Conservation (phyloP, 352 stramenopile species). For the Pilasporangium apinafurcum region DNA sequence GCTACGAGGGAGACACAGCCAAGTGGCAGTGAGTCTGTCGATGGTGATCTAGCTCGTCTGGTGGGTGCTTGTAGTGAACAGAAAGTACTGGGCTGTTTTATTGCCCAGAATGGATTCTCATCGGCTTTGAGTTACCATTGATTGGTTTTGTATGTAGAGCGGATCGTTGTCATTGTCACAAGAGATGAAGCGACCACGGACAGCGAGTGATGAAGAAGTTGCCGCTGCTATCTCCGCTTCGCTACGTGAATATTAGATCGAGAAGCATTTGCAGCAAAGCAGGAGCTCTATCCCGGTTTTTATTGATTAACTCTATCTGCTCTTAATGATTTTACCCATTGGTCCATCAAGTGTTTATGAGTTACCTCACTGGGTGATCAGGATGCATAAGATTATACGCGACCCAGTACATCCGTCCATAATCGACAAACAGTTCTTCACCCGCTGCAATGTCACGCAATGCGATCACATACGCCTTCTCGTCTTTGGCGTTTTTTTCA, state of each 20-base stretch:
- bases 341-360: neutral
- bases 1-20: constrained; percentile 26
- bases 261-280: neutral
- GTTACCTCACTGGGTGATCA: constrained; percentile 41
- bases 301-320: too few relatives aligned
- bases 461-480: constrained; percentile 51
- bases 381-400: constrained; percentile 68
- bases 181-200: constrained; percentile 17
- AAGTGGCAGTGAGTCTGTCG: constrained; percentile 14
- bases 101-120: constrained; percentile 1
- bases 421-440: constrained; percentile 79
- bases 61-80: neutral
- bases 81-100: too few relatives aligned
- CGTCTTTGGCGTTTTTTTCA: constrained; percentile 42
- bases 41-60: neutral
- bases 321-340: neutral
- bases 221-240: constrained; percentile 57
- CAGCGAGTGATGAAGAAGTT: constrained; percentile 50
- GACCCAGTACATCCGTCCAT: constrained; percentile 80
- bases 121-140: neutral
- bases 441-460: constrained; percentile 41
- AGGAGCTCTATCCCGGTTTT: too few relatives aligned
- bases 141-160: too few relatives aligned
- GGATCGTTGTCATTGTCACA: too few relatives aligned
- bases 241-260: constrained; percentile 42